Evolutionary conservation across 2,329 filamentous ascomycete genomes (phyloP), one percentile per base, ranked within the genome.

Genomic region (Cercospora janseana): DNA sequence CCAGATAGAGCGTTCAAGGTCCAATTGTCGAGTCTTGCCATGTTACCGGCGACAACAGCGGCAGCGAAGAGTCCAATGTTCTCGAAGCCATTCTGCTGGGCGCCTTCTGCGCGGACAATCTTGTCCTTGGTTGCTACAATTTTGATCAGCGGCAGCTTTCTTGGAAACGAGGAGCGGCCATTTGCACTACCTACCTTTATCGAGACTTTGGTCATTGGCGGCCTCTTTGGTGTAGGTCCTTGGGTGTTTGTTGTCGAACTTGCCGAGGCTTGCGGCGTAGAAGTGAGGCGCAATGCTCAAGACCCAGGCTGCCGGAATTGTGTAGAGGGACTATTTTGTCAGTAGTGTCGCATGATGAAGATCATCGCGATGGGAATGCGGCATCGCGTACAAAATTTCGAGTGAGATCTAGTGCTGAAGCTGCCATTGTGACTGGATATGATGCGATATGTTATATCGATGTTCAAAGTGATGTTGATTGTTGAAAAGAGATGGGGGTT

Each of bases 61-160:
- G 68, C 60, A 2, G 70, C 69, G 42, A 71, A 73, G 28, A 72
- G 58, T 12, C 65, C 66, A 2, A 73, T 24, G 40, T 70, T 72
- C 53, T 73, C 70, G 29, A 70, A 66, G 3, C 67, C 67, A 43
- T 72, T 73, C 5, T 54, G 51, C 54, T 68, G 64, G 2, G 70
- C 70, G 4, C 60, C 64, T 57, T 73, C 69, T 18, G 66, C 67
- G 15, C 70, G 65, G 21, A 65, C 43, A 51, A 72, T 68, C 5
- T 44, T 57, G 16, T 57, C 58, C 44, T 69, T 71, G 49, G 64
- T 70, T 47, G 61, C 61, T 58, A 28, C 3, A 13, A 6, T 20
- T 16, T 3, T 16, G 24, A n/a, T 45, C 16, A 51, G 38, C 16
- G n/a, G 5, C 18, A 21, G 4, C 4, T 3, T 2, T 37, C 34